Percentiles rank a stretch among this genome's conserved stretches.
Evolutionary conservation across 805 yeast genomes (phyloP).

Genomic region (Schizosaccharomyces octosporus): DNA sequence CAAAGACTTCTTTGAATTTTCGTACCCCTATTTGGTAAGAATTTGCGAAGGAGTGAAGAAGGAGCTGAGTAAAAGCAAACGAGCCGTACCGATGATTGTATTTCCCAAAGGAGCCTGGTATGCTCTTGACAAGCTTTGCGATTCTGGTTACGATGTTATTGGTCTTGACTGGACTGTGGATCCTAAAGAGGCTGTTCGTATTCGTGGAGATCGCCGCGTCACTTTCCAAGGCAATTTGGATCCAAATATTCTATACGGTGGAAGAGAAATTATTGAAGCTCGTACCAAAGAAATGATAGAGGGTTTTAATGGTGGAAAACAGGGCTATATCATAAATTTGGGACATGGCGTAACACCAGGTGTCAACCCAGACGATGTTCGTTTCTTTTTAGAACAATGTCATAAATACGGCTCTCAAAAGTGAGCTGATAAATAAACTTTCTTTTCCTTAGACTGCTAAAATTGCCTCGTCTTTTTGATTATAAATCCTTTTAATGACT

Average conservation of each 20-base stretch:
- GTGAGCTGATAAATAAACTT: background rate
- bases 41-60: slow-evolving; percentile 44
- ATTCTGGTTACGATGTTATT: slow-evolving; percentile 61
- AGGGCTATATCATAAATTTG: slow-evolving; percentile 74
- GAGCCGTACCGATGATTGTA: slow-evolving; percentile 65
- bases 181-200: slow-evolving; percentile 62
- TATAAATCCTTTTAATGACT: too few species aligned
- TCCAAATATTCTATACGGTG: slow-evolving; percentile 71
- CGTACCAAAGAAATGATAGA: slow-evolving; percentile 72
- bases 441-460: background rate
- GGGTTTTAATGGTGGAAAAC: slow-evolving; percentile 86
- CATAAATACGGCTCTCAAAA: slow-evolving; percentile 17
- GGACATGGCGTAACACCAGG: slow-evolving; percentile 98
- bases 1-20: slow-evolving; percentile 62
- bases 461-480: too few species aligned
- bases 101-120: slow-evolving; percentile 97
- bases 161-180: slow-evolving; percentile 80
- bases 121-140: slow-evolving; percentile 65
- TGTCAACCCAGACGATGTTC: slow-evolving; percentile 79
- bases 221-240: slow-evolving; percentile 85
- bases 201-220: slow-evolving; percentile 42
- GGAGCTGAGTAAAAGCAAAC: slow-evolving; percentile 46
- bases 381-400: slow-evolving; percentile 65
- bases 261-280: slow-evolving; percentile 49
- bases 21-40: slow-evolving; percentile 65